Conservation (phyloP, 2,329 filamentous ascomycete genomes). For the Aspergillus ruber region DNA sequence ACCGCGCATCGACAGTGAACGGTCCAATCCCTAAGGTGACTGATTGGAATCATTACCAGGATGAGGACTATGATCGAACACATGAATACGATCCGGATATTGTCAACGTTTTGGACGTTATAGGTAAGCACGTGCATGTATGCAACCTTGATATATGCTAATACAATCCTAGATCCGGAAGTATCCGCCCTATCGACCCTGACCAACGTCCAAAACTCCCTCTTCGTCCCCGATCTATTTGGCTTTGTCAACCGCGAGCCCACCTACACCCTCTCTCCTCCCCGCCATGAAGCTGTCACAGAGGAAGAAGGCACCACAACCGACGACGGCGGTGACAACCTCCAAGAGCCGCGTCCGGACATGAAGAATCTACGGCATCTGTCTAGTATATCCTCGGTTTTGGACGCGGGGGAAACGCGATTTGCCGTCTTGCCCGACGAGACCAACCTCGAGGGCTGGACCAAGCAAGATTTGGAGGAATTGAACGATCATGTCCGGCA, state of each 20-base stretch:
- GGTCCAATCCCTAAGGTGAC: conserved; percentile 11
- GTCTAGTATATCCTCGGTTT: conserved; percentile 59
- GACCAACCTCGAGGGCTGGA: conserved; percentile 67
- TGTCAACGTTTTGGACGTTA: conserved; percentile 62
- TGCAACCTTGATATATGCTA: conserved; percentile 8
- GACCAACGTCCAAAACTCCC: conserved; percentile 83
- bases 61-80: conserved; percentile 2
- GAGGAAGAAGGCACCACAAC: conserved; percentile 19
- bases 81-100: conserved; percentile 56
- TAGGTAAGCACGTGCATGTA: conserved; percentile 46
- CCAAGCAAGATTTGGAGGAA: conserved; percentile 63
- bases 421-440: conserved; percentile 77
- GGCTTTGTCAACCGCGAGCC: conserved; percentile 67
- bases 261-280: conserved; percentile 65
- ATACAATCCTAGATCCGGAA: conserved; percentile 60
- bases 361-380: conserved; percentile 26
- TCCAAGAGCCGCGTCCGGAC: conserved; percentile 12
- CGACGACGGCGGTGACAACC: conserved; percentile 19
- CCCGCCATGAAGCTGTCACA: conserved; percentile 25
- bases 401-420: conserved; percentile 55
- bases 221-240: conserved; percentile 79
- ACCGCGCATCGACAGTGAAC: conserved; percentile 27
- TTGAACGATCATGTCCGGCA: conserved; percentile 83
- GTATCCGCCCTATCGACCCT: conserved; percentile 75
- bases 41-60: conserved; percentile 2